phyloP scores from a whole-genome alignment of 805 yeast genomes.

The Metschnikowia lochheadii region DNA sequence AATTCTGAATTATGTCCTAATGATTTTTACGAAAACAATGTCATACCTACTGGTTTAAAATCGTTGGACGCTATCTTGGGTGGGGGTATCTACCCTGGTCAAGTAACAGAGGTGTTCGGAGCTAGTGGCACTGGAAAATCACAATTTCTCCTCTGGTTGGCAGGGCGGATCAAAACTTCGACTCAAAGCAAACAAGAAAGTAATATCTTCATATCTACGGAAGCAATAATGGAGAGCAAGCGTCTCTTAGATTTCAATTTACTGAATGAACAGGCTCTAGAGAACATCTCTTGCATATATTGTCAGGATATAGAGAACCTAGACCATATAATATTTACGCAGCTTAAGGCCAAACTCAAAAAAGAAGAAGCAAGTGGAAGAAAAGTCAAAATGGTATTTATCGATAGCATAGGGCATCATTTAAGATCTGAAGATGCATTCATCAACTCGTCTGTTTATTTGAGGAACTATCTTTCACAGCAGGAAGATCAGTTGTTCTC shows the following conservation, averaged over 20 bases:
- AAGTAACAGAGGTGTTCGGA: conserved; percentile 70
- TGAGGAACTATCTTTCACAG: conserved; percentile 9
- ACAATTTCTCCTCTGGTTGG: conserved; percentile 66
- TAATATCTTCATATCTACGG: conserved; percentile 73
- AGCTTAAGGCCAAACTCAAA: conserved; percentile 51
- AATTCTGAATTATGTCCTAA: neutral
- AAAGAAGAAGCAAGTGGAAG: conserved; percentile 21
- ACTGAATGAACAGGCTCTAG: conserved; percentile 19
- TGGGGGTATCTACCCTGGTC: conserved; percentile 15
- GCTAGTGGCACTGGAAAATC: conserved; percentile 86
- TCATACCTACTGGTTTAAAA: conserved; percentile 9
- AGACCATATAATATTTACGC: conserved; percentile 66
- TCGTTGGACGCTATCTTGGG: conserved; percentile 8
- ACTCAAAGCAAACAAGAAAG: conserved; percentile 4
- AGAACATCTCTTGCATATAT: conserved; percentile 47
- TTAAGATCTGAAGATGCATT: conserved; percentile 51
- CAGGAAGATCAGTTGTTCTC: conserved; percentile 13
- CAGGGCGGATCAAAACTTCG: conserved; percentile 20
- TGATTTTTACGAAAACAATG: neutral
- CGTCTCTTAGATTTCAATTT: conserved; percentile 38
- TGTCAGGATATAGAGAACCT: conserved; percentile 69
- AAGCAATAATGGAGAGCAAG: conserved; percentile 63
- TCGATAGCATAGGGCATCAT: conserved; percentile 85
- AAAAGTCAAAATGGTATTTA: conserved; percentile 51
- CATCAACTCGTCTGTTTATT: conserved; percentile 20